Conservation (phyloP, 1,284 basidiomycete species). For the Apiotrichum montevideense region DNA sequence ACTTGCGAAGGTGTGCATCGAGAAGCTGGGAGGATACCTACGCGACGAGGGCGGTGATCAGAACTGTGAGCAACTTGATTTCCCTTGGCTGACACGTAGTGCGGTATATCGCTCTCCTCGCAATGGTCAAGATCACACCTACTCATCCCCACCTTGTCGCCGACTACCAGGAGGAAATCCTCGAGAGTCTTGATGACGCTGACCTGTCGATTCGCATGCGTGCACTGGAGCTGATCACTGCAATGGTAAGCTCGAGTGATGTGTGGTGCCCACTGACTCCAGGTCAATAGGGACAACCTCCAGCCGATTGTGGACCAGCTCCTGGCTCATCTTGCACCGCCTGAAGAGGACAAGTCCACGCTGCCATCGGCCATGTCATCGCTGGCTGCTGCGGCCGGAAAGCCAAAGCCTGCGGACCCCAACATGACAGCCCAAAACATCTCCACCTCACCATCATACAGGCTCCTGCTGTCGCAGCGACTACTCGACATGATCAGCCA, state of each 20-base stretch:
- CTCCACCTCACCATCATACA: conserved; percentile 64
- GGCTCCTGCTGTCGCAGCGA: conserved; percentile 68
- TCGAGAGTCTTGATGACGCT: conserved; percentile 82
- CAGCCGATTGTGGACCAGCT: conserved; percentile 84
- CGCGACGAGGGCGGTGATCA: conserved; percentile 76
- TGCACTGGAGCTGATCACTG: conserved; percentile 85
- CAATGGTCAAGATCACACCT: conserved; percentile 91
- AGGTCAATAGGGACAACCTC: conserved; percentile 76
- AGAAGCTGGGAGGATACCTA: conserved; percentile 87
- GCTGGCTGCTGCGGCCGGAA: conserved; percentile 25
- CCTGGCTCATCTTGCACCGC: conserved; percentile 68
- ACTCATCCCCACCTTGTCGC: conserved; percentile 85
- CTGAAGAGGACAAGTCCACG: conserved; percentile 13
- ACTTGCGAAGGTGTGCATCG: conserved; percentile 81
- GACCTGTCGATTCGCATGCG: conserved; percentile 94
- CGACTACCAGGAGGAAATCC: conserved; percentile 85
- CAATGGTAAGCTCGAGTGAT: conserved; percentile 61
- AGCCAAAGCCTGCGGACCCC: conserved; percentile 17
- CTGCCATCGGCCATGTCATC: conserved; percentile 34
- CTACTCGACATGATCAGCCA: conserved; percentile 77
- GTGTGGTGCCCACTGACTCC: conserved; percentile 6
- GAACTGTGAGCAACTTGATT: conserved; percentile 59
- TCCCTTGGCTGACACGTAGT: conserved; percentile 51
- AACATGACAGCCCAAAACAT: conserved; percentile 21
- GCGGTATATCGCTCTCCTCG: conserved; percentile 92